phyloP scores from a whole-genome alignment of 1,284 basidiomycete genomes.

The Tilletia walkeri region DNA sequence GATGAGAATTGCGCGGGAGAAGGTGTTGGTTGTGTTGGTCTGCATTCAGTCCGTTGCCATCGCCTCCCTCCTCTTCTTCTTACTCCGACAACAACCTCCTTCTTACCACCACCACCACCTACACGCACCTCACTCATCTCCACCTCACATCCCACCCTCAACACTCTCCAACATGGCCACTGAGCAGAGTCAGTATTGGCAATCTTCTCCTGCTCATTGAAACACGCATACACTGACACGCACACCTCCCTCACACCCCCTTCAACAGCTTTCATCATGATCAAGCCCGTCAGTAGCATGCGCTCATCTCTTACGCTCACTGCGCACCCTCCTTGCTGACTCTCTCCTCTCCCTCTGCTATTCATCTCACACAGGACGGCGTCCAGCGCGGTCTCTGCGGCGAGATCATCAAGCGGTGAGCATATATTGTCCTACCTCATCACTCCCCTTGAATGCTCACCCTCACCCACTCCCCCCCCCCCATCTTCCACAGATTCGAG shows the following conservation, averaged over 20 bases:
- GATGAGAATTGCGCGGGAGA: too few relatives aligned
- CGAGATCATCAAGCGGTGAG: conserved; percentile 49
- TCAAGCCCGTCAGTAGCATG: background rate
- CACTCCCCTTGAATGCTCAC: background rate
- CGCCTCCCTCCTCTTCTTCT: conserved; percentile 14
- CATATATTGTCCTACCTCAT: background rate
- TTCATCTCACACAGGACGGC: conserved; percentile 20
- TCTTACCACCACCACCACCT: conserved; percentile 14
- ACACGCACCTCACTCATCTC: background rate
- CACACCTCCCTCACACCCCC: background rate
- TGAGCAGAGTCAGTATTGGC: conserved; percentile 44
- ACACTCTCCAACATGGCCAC: conserved; percentile 45
- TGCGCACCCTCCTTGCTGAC: background rate
- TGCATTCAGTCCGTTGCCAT: background rate
- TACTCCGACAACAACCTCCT: conserved; percentile 21
- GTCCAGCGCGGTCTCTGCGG: conserved; percentile 52
- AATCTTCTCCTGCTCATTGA: background rate
- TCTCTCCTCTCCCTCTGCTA: background rate
- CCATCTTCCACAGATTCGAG: conserved; percentile 33
- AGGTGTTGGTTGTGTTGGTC: background rate
- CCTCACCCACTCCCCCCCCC: background rate
- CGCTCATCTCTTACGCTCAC: background rate
- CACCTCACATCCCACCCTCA: conserved; percentile 16
- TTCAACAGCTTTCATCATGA: conserved; percentile 50
- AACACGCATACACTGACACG: background rate